Percentiles rank a stretch among this genome's conserved stretches.
phyloP scores from a whole-genome alignment of 495 filamentous ascomycete genomes.

The Neurospora sp. region DNA sequence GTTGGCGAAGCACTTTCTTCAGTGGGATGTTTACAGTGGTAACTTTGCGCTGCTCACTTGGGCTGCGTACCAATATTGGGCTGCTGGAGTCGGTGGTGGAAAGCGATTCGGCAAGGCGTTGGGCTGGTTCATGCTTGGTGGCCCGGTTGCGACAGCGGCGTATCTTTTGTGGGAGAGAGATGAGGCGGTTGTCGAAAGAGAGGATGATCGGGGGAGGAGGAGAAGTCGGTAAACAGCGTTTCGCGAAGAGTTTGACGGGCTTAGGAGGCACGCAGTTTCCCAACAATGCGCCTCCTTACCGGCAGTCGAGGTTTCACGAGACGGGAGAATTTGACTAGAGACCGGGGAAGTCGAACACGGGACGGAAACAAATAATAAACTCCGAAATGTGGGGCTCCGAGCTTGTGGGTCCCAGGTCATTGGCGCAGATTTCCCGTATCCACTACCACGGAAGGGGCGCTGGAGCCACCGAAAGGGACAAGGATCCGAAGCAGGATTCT shows the following conservation, averaged over 20 bases:
- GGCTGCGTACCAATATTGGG: constrained; percentile 40
- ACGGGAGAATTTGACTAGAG: background rate
- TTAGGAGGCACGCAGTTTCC: background rate
- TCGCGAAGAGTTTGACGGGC: background rate
- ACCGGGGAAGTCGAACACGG: background rate
- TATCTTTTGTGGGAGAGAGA: constrained; percentile 51
- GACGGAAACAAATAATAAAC: background rate
- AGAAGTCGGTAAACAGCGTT: background rate
- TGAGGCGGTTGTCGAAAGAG: constrained; percentile 14
- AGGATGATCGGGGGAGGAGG: background rate
- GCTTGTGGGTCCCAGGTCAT: background rate
- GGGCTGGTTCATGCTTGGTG: constrained; percentile 33
- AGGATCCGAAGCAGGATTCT: background rate
- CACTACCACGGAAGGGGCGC: background rate
- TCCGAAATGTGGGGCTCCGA: background rate
- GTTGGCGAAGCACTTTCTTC: constrained; percentile 44
- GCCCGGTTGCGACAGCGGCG: constrained; percentile 41
- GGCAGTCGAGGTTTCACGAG: background rate
- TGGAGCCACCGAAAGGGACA: background rate
- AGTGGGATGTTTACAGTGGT: constrained; percentile 50
- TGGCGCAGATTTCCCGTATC: background rate
- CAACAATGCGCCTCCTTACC: background rate
- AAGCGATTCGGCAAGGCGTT: constrained; percentile 30
- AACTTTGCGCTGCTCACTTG: constrained; percentile 43
- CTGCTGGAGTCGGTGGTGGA: constrained; percentile 20